Evolutionary conservation across 2,329 filamentous ascomycete species (phyloP), one percentile per base, ranked within the genome.

Genomic region (Eutypa lata): DNA sequence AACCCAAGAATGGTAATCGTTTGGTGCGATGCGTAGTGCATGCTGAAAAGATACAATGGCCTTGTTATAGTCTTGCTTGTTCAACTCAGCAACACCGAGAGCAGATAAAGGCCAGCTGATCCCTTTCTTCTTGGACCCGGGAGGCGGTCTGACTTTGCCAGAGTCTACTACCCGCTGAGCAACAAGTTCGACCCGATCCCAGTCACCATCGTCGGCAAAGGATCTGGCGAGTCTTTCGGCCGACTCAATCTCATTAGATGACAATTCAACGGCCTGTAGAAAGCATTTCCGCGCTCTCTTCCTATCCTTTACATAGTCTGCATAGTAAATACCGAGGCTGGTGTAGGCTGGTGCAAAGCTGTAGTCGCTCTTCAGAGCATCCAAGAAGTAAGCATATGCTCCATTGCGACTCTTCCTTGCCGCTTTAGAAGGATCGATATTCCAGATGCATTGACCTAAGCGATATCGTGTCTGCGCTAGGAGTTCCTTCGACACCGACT

Each of bases 91-190:
- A 16, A 96, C 91, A 24, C 95, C 94, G 2, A 99, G 78, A 0
- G 94, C 93, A 2, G 93, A 91, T 68, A 91, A 96, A 2, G 94
- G 94, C 94, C 94, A 99, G 72, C 92, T 97, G 58, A 95, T 86
- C 1, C 91, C 91, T 71, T 90, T 93, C 62, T 89, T 87, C 77
- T 95, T 96, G 1, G 93, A 97, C 1, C 95, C 94, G 10, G 94
- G 93, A 1, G 92, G 86, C 22, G 91, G 90, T 60, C 88, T 89
- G 40, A 93, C 90, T 70, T 91, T 94, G 50, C 94, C 94, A n/a
- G 93, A 97, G 57, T 97, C 90, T 2, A 97, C 87, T 1, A 97
- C 89, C 48, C 95, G 84, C 67, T 92, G 89, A 1, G 94, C 89
- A 31, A 99, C 87, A 19, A 95, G 83, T 72, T 97, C 94, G 7